Percentiles rank a stretch among this genome's conserved stretches.
These are phyloP conservation scores for Saccharomycopsis malanga DNA, from an alignment of 805 yeast species.

Conservation along the genomic window DNA sequence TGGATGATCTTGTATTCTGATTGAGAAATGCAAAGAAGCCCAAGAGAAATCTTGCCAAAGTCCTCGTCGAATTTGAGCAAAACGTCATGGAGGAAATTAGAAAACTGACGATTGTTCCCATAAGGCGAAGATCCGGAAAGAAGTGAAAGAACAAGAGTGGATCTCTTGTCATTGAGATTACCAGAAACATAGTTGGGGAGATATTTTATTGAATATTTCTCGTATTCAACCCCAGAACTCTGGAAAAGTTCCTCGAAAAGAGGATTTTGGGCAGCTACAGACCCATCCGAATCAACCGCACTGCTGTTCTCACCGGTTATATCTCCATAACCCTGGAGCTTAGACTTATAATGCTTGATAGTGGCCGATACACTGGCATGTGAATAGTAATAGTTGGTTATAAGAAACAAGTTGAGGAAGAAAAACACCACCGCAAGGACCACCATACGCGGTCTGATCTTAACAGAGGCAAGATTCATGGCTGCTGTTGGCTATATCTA, in stretches of 20 bases:
- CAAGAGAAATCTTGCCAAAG: conserved; percentile 24
- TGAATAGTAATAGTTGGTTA: conserved; percentile 14
- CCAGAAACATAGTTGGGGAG: conserved; percentile 2
- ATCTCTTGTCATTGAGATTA: conserved; percentile 3
- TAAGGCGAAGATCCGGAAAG: conserved; percentile 26
- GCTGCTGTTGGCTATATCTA: too few relatives aligned
- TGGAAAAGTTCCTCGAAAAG: conserved; percentile 4
- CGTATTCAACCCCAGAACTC: conserved; percentile 1
- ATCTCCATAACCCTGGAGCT: neutral
- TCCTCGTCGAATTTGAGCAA: conserved; percentile 27
- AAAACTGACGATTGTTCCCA: conserved; percentile 31
- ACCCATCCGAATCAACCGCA: neutral
- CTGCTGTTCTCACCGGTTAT: neutral
- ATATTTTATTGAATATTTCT: conserved; percentile 5
- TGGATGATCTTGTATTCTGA: conserved; percentile 7
- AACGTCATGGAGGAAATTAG: conserved; percentile 29
- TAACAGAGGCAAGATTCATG: neutral
- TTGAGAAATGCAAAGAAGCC: conserved; percentile 20
- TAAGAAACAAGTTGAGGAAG: conserved; percentile 9
- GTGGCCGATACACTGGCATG: conserved; percentile 5
- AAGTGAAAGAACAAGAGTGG: conserved; percentile 13
- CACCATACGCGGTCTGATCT: conserved; percentile 1
- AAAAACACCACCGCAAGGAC: conserved; percentile 8
- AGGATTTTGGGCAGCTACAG: neutral
- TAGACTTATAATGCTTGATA: conserved; percentile 3